phyloP scores from a whole-genome alignment of 441 rosid species.

The Capsella rubella region DNA sequence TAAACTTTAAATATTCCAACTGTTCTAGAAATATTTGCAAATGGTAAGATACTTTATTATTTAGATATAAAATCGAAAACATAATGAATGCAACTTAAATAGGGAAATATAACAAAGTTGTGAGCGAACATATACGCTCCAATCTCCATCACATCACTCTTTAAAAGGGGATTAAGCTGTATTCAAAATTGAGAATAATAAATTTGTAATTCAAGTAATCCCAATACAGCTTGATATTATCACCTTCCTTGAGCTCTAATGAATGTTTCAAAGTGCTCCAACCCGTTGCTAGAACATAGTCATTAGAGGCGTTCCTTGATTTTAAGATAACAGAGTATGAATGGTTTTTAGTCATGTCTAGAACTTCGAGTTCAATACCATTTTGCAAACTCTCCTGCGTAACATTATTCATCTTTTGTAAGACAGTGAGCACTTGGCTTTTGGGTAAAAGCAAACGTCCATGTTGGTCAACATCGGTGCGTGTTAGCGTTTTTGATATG shows the following conservation, averaged over 20 bases:
- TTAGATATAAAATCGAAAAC: neutral
- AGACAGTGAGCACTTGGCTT: neutral
- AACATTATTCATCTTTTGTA: neutral
- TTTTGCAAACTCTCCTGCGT: neutral
- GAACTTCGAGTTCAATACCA: neutral
- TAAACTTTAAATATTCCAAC: too few relatives aligned
- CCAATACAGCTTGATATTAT: neutral
- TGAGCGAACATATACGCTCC: neutral
- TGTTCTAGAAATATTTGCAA: too few relatives aligned
- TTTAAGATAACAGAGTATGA: neutral
- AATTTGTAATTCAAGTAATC: constrained; percentile 8
- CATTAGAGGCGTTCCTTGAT: neutral
- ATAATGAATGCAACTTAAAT: neutral
- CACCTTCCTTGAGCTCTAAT: neutral
- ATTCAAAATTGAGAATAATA: constrained; percentile 2
- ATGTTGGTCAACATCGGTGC: neutral
- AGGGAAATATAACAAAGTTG: neutral
- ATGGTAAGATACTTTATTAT: neutral
- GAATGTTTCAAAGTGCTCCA: neutral
- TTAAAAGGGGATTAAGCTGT: neutral
- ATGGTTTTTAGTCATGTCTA: neutral
- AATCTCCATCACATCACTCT: neutral
- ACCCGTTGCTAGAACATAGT: neutral
- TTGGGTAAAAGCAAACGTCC: constrained; percentile 2
- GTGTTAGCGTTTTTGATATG: neutral